A percentile compares a stretch with the other conserved stretches of the same genome.
Evolutionary conservation across 441 rosid species (phyloP).

Genomic region (Adansonia gregorii): DNA sequence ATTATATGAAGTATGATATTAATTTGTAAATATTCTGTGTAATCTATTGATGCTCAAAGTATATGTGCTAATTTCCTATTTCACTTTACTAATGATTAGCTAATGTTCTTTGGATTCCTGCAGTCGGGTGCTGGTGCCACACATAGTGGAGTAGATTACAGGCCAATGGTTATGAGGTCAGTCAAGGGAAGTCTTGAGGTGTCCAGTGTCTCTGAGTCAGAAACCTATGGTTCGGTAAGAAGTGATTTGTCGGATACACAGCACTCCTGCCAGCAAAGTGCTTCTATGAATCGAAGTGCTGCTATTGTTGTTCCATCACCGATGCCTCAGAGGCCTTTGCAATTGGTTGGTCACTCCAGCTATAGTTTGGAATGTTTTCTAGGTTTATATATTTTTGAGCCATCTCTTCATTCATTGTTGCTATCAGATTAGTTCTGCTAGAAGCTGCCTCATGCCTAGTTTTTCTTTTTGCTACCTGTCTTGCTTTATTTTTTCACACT

Average conservation of each 20-base stretch:
- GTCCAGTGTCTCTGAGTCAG: constrained; percentile 43
- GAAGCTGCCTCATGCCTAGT: constrained; percentile 18
- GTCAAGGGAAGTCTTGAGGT: constrained; percentile 38
- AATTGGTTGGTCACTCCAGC: constrained; percentile 41
- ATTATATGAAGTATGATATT: not conserved
- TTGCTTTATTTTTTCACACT: not conserved
- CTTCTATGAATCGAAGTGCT: constrained; percentile 41
- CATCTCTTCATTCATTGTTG: not conserved
- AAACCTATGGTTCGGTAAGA: constrained; percentile 41
- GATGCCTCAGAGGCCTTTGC: constrained; percentile 36
- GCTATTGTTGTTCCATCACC: constrained; percentile 48
- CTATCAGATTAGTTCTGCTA: not conserved
- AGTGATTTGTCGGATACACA: constrained; percentile 48
- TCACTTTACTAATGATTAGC: not conserved
- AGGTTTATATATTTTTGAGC: not conserved
- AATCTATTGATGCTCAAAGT: not conserved
- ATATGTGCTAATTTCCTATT: not conserved
- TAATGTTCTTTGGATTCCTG: constrained; percentile 25
- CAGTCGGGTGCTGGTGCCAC: constrained; percentile 44
- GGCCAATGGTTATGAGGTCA: constrained; percentile 34
- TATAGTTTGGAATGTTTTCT: not conserved
- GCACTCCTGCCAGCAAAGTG: constrained; percentile 23
- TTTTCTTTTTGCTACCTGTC: constrained; percentile 10
- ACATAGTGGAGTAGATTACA: constrained; percentile 32
- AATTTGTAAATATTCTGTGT: not conserved